Conservation (phyloP, 2,329 filamentous ascomycete species). For the Beauveria pseudobassiana region DNA sequence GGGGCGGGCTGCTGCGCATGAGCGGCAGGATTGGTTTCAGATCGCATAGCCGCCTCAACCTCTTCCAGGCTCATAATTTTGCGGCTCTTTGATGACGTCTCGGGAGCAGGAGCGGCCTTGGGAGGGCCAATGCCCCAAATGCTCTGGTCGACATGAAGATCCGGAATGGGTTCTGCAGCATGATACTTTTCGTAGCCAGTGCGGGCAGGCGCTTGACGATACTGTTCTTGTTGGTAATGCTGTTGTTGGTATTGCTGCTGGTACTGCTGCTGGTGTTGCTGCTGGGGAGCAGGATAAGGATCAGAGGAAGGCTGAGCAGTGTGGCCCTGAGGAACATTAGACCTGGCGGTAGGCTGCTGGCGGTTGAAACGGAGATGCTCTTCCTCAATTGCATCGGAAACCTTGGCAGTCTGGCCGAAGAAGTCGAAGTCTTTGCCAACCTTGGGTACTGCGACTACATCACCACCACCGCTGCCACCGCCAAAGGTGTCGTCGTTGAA, state of each 20-base stretch:
- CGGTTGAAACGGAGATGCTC: slow-evolving; percentile 81
- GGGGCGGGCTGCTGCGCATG: not conserved
- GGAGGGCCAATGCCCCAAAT: slow-evolving; percentile 75
- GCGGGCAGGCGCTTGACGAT: slow-evolving; percentile 51
- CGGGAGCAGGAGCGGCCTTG: slow-evolving; percentile 29
- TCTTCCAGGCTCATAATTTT: slow-evolving; percentile 96
- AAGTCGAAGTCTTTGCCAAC: slow-evolving; percentile 96
- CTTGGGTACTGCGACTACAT: slow-evolving; percentile 34
- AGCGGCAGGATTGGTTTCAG: slow-evolving; percentile 49
- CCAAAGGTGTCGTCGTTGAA: slow-evolving; percentile 95
- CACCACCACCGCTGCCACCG: slow-evolving; percentile 32
- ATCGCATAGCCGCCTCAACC: slow-evolving; percentile 87
- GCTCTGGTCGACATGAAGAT: slow-evolving; percentile 85
- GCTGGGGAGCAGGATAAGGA: slow-evolving; percentile 32
- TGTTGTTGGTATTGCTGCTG: slow-evolving; percentile 25
- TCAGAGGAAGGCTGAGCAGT: slow-evolving; percentile 26
- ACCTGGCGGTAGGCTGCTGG: slow-evolving; percentile 53
- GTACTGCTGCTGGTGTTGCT: slow-evolving; percentile 21
- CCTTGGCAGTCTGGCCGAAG: slow-evolving; percentile 84
- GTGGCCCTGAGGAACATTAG: slow-evolving; percentile 26
- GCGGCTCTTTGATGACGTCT: slow-evolving; percentile 33
- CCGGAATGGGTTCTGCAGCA: slow-evolving; percentile 75
- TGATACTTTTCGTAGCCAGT: slow-evolving; percentile 91
- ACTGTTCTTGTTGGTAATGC: slow-evolving; percentile 18
- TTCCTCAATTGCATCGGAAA: slow-evolving; percentile 78